Evolutionary conservation across 305 asterid species (phyloP).

Genomic region (Plantago coronopus): DNA sequence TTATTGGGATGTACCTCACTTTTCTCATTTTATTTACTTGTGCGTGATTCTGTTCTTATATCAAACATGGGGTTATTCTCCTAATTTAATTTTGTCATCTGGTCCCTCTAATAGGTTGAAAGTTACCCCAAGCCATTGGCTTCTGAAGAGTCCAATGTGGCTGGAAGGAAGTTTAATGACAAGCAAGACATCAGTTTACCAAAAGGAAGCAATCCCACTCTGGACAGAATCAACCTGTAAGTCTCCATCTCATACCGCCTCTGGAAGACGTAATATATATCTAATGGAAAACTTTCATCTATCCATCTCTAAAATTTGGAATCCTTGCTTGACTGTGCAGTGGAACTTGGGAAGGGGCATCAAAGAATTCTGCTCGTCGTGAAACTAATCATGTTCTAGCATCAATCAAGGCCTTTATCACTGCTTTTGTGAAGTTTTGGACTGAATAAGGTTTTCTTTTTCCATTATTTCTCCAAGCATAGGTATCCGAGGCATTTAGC

Average conservation of each 20-base stretch:
- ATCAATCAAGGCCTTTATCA: conserved; percentile 47
- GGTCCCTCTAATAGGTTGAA: conserved; percentile 25
- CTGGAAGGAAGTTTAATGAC: conserved; percentile 22
- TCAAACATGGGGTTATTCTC: not conserved
- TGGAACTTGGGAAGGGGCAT: conserved; percentile 55
- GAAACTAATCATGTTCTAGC: conserved; percentile 54
- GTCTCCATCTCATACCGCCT: conserved; percentile 25
- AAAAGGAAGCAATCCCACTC: conserved; percentile 38
- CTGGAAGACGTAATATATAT: not conserved
- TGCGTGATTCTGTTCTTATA: not conserved
- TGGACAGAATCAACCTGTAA: conserved; percentile 77
- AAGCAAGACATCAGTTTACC: conserved; percentile 31
- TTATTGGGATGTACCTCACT: not conserved
- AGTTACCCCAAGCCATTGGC: conserved; percentile 22
- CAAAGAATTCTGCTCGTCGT: conserved; percentile 40
- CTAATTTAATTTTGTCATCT: not conserved
- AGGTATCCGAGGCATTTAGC: not conserved
- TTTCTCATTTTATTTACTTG: not conserved
- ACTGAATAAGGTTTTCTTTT: conserved; percentile 35
- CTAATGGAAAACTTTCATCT: conserved; percentile 3
- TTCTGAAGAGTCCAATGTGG: conserved; percentile 27
- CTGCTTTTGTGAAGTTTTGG: conserved; percentile 65
- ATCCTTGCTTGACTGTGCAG: conserved; percentile 35
- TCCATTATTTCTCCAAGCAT: not conserved
- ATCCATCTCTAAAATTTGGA: not conserved